Base-by-base conservation (phyloP, 257 asterid species). In the Ehretia macrophylla region DNA sequence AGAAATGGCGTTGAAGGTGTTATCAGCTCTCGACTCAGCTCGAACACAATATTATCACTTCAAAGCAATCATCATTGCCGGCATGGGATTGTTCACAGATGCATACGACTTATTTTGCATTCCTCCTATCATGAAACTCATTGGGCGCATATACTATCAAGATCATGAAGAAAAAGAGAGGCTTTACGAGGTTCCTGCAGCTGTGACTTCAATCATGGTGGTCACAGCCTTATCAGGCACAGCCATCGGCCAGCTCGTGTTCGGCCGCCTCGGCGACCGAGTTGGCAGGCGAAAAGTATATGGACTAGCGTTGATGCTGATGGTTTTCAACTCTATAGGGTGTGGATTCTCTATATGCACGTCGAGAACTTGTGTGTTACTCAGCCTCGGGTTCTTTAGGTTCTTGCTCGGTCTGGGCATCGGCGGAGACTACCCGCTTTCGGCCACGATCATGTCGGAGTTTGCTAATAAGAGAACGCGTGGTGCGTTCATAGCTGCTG, bases 381-480 rank as follows among this genome's bases (percentile, higher is more conserved):
- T 71, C 17, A 71, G 74, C 49, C 74, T 83, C 1, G 81, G 75
- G 8, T 63, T 83, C 50, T 78, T 84, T 59, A 62, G 88, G 73
- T 76, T 81, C 58, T 20, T 69, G 56, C 55, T 81, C 52, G 92
- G 88, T 2, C 1, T 83, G 11, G 85, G 87, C 11, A 83, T 83
- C 8, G 91, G 85, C 8, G 85, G 90, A 5, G 90, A 84, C 21
- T 81, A 81, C 48, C 91, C 91, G 0, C 64, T 81, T 56, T 78
- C 88, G 16, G 92, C 88, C 10, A 84, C 92, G 40, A 81, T 84
- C 68, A 84, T 81, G 85, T 78, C 88, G 39, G 88, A 81, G 73
- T 81, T 78, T 14, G 74, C 91, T 1, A 81, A 78, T 55, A 71
- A 66, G 72, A 72, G 45, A 39, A 83, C 83, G 0, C 77, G 88